Conservation (phyloP, 2,329 filamentous ascomycete species). For the Trichoderma sp. region DNA sequence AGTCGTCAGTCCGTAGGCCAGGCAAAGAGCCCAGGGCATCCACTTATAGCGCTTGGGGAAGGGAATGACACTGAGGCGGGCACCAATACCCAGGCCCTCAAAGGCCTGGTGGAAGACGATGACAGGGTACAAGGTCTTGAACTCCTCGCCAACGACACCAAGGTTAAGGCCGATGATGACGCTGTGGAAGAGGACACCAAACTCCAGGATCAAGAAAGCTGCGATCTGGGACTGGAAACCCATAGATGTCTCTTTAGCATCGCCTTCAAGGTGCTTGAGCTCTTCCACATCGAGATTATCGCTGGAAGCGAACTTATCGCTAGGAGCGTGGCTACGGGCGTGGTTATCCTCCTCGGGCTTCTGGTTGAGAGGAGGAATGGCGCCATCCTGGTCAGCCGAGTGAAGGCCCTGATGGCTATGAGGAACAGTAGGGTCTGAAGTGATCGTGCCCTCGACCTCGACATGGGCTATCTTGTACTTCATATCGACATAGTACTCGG, state of each 20-base stretch:
- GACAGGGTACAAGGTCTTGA: constrained; percentile 56
- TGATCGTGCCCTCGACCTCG: constrained; percentile 30
- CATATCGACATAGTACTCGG: constrained; percentile 48
- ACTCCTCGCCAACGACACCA: constrained; percentile 56
- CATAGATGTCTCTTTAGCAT: constrained; percentile 19
- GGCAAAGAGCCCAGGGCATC: constrained; percentile 49
- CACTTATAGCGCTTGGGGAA: constrained; percentile 41
- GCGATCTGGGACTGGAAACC: constrained; percentile 40
- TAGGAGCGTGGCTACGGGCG: background rate
- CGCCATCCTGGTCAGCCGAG: constrained; percentile 39
- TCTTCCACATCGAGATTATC: constrained; percentile 24
- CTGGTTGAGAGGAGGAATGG: background rate
- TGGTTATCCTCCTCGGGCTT: constrained; percentile 4
- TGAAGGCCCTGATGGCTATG: constrained; percentile 38
- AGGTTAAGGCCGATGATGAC: constrained; percentile 62
- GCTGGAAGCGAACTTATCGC: constrained; percentile 22
- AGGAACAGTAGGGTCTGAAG: constrained; percentile 4
- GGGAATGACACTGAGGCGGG: constrained; percentile 55
- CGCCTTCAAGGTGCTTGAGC: constrained; percentile 22
- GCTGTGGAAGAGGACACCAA: constrained; percentile 61
- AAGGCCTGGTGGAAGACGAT: constrained; percentile 63
- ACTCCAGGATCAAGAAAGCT: constrained; percentile 52
- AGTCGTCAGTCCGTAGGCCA: constrained; percentile 49
- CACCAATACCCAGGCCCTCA: constrained; percentile 60
- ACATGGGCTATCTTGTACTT: constrained; percentile 38